Conservation (phyloP, 805 yeast species). For the Peterozyma toletana region DNA sequence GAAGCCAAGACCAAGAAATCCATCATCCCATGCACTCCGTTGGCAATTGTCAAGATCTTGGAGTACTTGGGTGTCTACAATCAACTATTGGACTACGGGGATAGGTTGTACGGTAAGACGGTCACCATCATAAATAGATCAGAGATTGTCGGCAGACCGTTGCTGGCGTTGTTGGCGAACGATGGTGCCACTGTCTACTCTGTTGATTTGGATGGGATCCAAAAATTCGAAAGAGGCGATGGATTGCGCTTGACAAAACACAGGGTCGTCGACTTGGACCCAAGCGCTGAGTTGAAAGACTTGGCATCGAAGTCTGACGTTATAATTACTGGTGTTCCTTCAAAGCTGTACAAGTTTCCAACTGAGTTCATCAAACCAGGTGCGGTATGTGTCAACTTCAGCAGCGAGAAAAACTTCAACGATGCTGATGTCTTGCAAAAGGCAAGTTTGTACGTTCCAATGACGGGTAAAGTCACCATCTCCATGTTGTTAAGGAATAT, state of each 20-base stretch:
- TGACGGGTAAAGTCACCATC: slow-evolving; percentile 94
- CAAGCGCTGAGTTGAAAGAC: slow-evolving; percentile 43
- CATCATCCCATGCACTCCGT: slow-evolving; percentile 92
- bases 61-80: slow-evolving; percentile 90
- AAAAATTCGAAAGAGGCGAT: slow-evolving; percentile 90
- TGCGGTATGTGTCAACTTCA: slow-evolving; percentile 83
- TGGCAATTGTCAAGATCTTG: slow-evolving; percentile 88
- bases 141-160: slow-evolving; percentile 95
- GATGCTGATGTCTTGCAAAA: slow-evolving; percentile 71
- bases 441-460: slow-evolving; percentile 91
- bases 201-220: slow-evolving; percentile 80
- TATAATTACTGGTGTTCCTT: slow-evolving; percentile 93
- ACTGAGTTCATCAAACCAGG: slow-evolving; percentile 76
- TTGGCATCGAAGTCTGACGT: slow-evolving; percentile 79
- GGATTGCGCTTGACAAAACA: slow-evolving; percentile 79
- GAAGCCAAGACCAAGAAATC: slow-evolving; percentile 60
- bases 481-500: slow-evolving; percentile 89
- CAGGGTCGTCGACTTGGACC: slow-evolving; percentile 55
- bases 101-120: slow-evolving; percentile 88
- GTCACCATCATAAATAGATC: slow-evolving; percentile 87
- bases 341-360: slow-evolving; percentile 78
- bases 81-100: slow-evolving; percentile 74
- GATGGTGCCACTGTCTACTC: slow-evolving; percentile 97
- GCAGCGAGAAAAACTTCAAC: slow-evolving; percentile 78
- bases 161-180: slow-evolving; percentile 92